These are phyloP conservation scores for Chloromonas sp. DNA, from an alignment of 163 green algal species.

Conservation along the genomic window DNA sequence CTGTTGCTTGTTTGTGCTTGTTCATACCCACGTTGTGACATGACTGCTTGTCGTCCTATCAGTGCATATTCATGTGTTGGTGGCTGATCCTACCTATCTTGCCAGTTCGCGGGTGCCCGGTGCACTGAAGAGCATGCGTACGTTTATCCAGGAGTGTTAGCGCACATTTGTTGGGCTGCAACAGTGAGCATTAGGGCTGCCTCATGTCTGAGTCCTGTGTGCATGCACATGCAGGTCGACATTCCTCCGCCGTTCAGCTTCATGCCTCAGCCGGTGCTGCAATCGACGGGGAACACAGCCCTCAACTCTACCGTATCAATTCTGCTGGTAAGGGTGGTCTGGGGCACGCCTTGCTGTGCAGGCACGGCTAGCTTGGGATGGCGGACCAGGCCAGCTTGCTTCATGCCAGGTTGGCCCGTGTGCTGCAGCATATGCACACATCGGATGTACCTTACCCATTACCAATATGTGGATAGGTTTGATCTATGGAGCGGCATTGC, in stretches of 20 bases:
- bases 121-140: no score
- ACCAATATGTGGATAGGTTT: neutral
- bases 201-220: no score
- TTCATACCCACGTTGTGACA: neutral
- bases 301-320: neutral
- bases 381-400: neutral
- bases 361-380: neutral
- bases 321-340: conserved; percentile 1
- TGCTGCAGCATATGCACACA: neutral
- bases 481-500: neutral
- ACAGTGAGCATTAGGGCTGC: no score
- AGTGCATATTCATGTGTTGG: neutral
- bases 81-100: neutral
- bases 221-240: conserved; percentile 11
- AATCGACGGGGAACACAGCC: conserved; percentile 7
- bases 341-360: neutral
- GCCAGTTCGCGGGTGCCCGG: no score
- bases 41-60: neutral
- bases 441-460: neutral
- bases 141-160: no score
- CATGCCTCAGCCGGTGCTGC: conserved; percentile 10
- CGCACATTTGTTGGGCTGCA: no score
- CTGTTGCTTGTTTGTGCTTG: neutral
- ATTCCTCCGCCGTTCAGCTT: conserved; percentile 13
- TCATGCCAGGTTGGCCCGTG: neutral